Conservation (phyloP, 768 basidiomycete species). For the Pleurotus sapidus region DNA sequence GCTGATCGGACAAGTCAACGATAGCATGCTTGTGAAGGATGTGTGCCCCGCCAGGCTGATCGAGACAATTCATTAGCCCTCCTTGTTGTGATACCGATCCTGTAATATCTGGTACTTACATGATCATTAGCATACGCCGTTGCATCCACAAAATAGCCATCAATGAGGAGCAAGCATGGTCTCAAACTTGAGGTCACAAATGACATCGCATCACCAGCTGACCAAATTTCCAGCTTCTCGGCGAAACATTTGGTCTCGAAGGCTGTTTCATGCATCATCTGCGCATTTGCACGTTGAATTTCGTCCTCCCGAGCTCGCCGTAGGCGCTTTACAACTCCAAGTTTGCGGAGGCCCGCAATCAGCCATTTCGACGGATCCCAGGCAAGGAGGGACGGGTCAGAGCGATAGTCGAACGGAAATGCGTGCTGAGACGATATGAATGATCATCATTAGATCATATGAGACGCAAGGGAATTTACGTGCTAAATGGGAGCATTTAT, state of each 20-base stretch:
- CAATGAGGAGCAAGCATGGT: conserved; percentile 52
- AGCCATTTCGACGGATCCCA: conserved; percentile 88
- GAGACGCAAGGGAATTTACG: conserved; percentile 24
- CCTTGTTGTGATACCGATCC: no score
- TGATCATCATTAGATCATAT: neutral
- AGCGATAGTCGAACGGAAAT: conserved; percentile 77
- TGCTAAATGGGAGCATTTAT: conserved; percentile 28
- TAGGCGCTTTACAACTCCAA: conserved; percentile 46
- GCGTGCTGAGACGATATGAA: conserved; percentile 46
- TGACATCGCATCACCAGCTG: conserved; percentile 27
- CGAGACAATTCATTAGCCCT: neutral
- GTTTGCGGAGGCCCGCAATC: conserved; percentile 48
- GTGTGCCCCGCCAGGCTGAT: conserved; percentile 60
- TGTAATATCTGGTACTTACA: conserved; percentile 38
- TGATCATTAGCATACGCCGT: conserved; percentile 65
- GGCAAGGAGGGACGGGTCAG: conserved; percentile 54
- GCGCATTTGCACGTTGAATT: conserved; percentile 39
- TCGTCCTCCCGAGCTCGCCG: conserved; percentile 50
- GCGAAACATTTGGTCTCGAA: conserved; percentile 12
- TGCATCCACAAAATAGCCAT: conserved; percentile 61
- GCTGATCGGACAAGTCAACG: conserved; percentile 16
- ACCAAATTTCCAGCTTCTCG: conserved; percentile 37
- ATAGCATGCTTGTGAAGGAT: conserved; percentile 47
- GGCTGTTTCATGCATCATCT: conserved; percentile 44
- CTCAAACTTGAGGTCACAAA: conserved; percentile 28